These are phyloP conservation scores for Pleurotus tuoliensis DNA, from an alignment of 768 basidiomycete genomes.

Conservation along the genomic window DNA sequence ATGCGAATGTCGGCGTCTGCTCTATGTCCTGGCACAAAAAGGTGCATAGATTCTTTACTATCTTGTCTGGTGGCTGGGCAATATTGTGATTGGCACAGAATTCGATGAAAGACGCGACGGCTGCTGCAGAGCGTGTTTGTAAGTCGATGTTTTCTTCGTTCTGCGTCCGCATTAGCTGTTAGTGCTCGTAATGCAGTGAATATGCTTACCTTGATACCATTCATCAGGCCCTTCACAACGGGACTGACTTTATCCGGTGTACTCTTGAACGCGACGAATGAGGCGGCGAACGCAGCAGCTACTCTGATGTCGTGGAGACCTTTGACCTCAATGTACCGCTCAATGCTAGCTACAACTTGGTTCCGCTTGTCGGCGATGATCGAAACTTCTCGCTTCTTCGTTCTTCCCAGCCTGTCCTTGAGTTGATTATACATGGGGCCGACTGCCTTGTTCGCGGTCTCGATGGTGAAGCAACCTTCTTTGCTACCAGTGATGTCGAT, in stretches of 20 bases:
- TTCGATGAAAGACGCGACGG: constrained; percentile 84
- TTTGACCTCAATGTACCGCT: constrained; percentile 80
- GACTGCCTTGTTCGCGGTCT: constrained; percentile 69
- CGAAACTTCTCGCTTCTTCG: constrained; percentile 74
- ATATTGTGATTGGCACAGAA: constrained; percentile 75
- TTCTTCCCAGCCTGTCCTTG: constrained; percentile 69
- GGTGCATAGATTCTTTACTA: constrained; percentile 94
- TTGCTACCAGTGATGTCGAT: constrained; percentile 71
- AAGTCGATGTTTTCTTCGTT: constrained; percentile 86
- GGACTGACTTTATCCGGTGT: constrained; percentile 94
- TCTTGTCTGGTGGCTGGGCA: constrained; percentile 88
- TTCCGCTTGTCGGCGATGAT: constrained; percentile 72
- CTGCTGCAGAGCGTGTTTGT: constrained; percentile 81
- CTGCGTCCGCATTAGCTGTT: constrained; percentile 30
- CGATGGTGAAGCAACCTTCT: constrained; percentile 70
- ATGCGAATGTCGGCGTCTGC: constrained; percentile 85
- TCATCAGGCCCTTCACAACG: constrained; percentile 95
- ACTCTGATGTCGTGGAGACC: constrained; percentile 83
- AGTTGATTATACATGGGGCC: constrained; percentile 68
- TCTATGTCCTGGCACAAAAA: constrained; percentile 92
- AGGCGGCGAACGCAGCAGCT: constrained; percentile 85
- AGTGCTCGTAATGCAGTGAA: neutral
- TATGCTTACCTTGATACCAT: constrained; percentile 81
- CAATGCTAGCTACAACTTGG: constrained; percentile 65
- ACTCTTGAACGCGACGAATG: constrained; percentile 81